phyloP scores from a whole-genome alignment of 2,329 filamentous ascomycete genomes.

The Metarhizium humberi region DNA sequence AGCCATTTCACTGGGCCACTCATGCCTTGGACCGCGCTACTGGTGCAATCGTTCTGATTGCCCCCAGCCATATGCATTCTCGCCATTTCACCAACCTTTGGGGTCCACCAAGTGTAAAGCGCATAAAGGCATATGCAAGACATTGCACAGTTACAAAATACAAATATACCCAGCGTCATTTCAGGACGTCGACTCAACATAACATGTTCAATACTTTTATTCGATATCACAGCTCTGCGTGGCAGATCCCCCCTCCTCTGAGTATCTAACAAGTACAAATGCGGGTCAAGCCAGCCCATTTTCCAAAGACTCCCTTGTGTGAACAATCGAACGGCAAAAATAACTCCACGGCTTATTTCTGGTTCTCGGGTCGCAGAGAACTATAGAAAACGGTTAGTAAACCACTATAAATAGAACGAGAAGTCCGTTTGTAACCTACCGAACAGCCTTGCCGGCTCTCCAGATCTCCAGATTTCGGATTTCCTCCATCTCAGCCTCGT shows the following conservation, averaged over 20 bases:
- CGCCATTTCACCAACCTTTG: not conserved
- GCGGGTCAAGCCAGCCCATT: not conserved
- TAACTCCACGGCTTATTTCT: constrained; percentile 46
- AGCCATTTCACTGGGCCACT: too few species aligned
- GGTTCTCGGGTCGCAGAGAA: constrained; percentile 77
- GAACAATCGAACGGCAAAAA: not conserved
- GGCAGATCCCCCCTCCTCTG: not conserved
- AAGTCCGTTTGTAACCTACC: constrained; percentile 38
- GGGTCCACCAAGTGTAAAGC: not conserved
- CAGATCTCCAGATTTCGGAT: constrained; percentile 98
- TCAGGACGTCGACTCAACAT: not conserved
- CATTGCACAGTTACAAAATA: not conserved
- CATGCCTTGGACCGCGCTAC: too few species aligned
- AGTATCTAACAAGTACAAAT: constrained; percentile 4
- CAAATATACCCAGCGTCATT: not conserved
- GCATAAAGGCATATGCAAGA: not conserved
- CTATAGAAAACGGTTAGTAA: constrained; percentile 25
- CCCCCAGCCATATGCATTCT: not conserved
- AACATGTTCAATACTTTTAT: not conserved
- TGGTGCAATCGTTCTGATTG: not conserved
- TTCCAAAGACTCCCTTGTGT: constrained; percentile 4
- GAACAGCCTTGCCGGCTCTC: constrained; percentile 95
- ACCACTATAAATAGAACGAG: not conserved
- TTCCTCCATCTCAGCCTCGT: constrained; percentile 97
- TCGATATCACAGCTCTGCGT: constrained; percentile 1